phyloP scores from a whole-genome alignment of 2,329 filamentous ascomycete genomes.

The Colletotrichum filicis region DNA sequence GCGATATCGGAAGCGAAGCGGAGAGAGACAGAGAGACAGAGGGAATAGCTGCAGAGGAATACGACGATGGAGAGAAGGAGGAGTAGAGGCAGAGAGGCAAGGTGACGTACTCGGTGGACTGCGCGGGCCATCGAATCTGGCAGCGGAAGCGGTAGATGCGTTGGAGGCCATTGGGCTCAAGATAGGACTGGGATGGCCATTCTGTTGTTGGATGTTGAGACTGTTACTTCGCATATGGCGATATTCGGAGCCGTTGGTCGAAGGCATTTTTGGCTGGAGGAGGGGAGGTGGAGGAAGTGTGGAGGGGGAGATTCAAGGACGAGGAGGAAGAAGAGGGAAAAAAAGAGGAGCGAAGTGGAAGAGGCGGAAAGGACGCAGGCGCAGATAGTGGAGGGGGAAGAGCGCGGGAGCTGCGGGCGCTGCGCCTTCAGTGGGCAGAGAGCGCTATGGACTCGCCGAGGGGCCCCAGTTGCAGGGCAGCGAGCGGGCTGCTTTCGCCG shows the following conservation, averaged over 20 bases:
- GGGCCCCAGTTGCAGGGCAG: neutral
- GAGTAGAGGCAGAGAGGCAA: neutral
- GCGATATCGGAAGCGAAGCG: neutral
- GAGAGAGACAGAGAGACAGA: neutral
- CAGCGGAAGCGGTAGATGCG: conserved; percentile 32
- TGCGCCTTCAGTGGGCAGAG: neutral
- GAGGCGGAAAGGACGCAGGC: conserved; percentile 7
- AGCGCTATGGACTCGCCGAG: conserved; percentile 1
- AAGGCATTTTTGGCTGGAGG: conserved; percentile 37
- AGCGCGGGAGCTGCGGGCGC: neutral
- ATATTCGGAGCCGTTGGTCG: conserved; percentile 58
- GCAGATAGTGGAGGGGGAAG: neutral
- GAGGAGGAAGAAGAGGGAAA: conserved; percentile 4
- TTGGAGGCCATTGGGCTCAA: conserved; percentile 49
- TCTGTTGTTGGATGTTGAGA: conserved; percentile 59
- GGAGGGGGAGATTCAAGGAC: neutral
- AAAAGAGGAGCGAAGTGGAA: conserved; percentile 13
- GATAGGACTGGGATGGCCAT: conserved; percentile 42
- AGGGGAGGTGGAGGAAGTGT: neutral
- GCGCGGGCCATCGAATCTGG: conserved; percentile 68
- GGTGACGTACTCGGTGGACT: conserved; percentile 70
- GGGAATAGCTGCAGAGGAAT: neutral
- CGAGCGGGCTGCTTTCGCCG: neutral
- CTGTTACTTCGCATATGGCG: conserved; percentile 69
- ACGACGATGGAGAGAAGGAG: conserved; percentile 5